Percentiles rank a stretch among this genome's conserved stretches.
Conservation (phyloP, 257 asterid genomes). For the Jacaranda mimosifolia region DNA sequence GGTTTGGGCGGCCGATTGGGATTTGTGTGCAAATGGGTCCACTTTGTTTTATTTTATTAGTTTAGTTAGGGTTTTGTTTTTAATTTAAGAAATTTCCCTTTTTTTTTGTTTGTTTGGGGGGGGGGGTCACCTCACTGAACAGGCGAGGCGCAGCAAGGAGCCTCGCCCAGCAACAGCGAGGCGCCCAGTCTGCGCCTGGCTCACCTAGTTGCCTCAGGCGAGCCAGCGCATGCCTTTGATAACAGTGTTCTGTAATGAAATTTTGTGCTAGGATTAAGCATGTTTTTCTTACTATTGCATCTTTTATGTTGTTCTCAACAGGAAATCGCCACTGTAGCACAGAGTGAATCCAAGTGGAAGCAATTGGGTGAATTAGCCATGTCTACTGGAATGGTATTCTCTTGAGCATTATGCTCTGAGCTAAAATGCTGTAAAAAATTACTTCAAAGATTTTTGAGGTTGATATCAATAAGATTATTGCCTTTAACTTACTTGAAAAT, state of each 20-base stretch:
- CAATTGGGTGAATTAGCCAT: conserved; percentile 96
- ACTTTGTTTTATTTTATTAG: too few species aligned
- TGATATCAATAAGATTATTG: conserved; percentile 2
- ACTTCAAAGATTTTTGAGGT: conserved; percentile 16
- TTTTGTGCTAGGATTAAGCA: conserved; percentile 17
- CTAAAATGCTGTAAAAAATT: conserved; percentile 25
- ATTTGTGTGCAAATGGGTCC: too few species aligned
- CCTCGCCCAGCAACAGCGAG: too few species aligned
- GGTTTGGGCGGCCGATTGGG: too few species aligned
- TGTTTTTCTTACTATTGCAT: conserved; percentile 19
- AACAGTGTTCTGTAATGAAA: neutral
- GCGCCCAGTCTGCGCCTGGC: too few species aligned
- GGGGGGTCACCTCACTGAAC: too few species aligned
- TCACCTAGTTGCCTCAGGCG: too few species aligned
- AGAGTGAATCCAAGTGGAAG: conserved; percentile 92
- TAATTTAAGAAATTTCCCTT: too few species aligned
- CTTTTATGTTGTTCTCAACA: conserved; percentile 41
- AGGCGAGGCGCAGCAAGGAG: too few species aligned
- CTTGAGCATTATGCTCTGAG: conserved; percentile 27
- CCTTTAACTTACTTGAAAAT: neutral
- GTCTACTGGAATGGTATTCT: conserved; percentile 88
- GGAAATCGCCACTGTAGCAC: conserved; percentile 85
- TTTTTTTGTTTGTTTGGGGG: too few species aligned
- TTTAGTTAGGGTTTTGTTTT: too few species aligned
- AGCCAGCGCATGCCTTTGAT: too few species aligned